Evolutionary conservation across 306 rosid genomes (phyloP).

Genomic region (Rosa rugosa): DNA sequence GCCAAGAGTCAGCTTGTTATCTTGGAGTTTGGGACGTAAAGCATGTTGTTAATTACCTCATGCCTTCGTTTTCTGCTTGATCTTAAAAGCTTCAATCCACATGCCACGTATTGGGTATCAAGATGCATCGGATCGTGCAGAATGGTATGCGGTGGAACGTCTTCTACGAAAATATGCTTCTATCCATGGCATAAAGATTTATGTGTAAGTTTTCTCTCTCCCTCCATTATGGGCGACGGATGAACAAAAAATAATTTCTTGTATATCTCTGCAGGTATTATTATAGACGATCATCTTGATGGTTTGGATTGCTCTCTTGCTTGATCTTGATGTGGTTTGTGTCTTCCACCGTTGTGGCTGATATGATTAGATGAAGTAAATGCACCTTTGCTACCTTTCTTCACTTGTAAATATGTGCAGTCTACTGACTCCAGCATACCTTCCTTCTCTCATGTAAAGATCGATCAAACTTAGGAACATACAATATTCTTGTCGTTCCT

Average conservation of each 20-base stretch:
- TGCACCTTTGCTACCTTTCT: neutral
- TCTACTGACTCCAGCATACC: neutral
- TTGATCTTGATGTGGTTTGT: neutral
- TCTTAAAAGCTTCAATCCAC: slow-evolving; percentile 73
- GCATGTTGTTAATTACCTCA: slow-evolving; percentile 14
- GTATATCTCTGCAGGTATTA: slow-evolving; percentile 59
- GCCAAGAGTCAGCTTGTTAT: neutral
- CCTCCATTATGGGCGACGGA: slow-evolving; percentile 1
- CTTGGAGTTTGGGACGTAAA: neutral
- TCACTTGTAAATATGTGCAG: neutral
- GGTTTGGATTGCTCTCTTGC: neutral
- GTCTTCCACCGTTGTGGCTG: neutral
- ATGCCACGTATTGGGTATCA: slow-evolving; percentile 96
- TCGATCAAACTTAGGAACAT: neutral
- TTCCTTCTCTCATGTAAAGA: neutral
- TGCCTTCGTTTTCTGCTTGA: neutral
- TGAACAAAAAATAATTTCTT: neutral
- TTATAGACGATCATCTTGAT: slow-evolving; percentile 50
- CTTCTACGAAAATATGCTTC: slow-evolving; percentile 88
- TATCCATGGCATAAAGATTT: slow-evolving; percentile 54
- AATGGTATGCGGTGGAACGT: slow-evolving; percentile 91
- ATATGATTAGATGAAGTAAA: neutral
- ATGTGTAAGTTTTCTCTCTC: slow-evolving; percentile 53
- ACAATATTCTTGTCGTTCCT: neutral
- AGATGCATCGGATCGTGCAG: slow-evolving; percentile 88